Evolutionary conservation across 768 basidiomycete genomes (phyloP), one percentile per base, ranked within the genome.

Genomic region (Sarcodon sp.): DNA sequence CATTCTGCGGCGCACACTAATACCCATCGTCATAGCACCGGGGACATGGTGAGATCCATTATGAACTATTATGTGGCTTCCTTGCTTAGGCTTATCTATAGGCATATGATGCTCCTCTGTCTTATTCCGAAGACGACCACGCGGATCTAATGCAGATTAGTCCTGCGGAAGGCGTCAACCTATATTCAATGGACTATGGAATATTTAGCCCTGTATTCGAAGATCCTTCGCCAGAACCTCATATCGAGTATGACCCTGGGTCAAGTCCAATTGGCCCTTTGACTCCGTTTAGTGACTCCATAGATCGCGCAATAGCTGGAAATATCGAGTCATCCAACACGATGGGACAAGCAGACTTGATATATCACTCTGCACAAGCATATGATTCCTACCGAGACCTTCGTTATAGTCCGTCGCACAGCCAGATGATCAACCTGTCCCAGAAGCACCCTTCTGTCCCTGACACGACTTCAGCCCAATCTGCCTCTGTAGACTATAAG

Each of bases 231-330:
- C 79, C 81, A 16, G 75, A 71, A 43, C 66, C 66, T 50, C 66
- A 61, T 48, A 68, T 64, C 52, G 72, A 66, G 33, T 74, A 69
- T 48, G 79, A 81, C 54, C 60, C 65, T 15, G 69, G 61, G 33
- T 84, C 81, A 5, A 87, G 85, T 57, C 84, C 85, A 5, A 62
- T 84, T 41, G 83, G 77, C 47, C 85, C 85, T 3, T 58, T 81
- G 54, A 88, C 86, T 36, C 86, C 86, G 45, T 87, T 87, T 53
- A 79, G 75, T 41, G 77, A 85, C 51, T 87, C 75, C 50, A 73
- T 87, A 35, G 85, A 87, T 67, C 78, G 79, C 46, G 84, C 71
- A 12, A 76, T 87, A 12, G 72, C 77, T 45, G 64, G 74, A 46
- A 51, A 54, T 7, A 39, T 44, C 18, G 38, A 43, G 15, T 32